These are phyloP conservation scores for Colletotrichum sp. DNA, from an alignment of 2,329 filamentous ascomycete genomes.

Conservation along the genomic window DNA sequence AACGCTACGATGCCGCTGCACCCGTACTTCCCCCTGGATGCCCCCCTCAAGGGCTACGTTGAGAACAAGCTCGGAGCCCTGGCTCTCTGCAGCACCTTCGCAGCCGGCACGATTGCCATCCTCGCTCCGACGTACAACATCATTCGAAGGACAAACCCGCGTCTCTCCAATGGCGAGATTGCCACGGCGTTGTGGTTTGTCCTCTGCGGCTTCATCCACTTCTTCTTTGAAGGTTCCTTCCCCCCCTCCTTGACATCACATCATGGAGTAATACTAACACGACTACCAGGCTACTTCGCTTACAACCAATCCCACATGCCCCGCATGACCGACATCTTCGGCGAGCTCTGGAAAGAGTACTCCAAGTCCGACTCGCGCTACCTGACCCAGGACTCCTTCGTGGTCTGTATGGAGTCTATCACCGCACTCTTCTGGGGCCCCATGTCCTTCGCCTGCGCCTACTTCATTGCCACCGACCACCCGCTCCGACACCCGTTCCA, in stretches of 20 bases:
- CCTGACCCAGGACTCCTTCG: constrained; percentile 55
- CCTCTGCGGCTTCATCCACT: constrained; percentile 63
- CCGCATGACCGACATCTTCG: constrained; percentile 46
- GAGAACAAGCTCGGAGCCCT: constrained; percentile 68
- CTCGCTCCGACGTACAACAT: constrained; percentile 61
- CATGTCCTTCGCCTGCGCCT: constrained; percentile 52
- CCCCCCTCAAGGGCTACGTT: constrained; percentile 66
- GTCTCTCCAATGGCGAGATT: constrained; percentile 58
- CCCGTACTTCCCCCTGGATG: constrained; percentile 74
- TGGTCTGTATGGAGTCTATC: constrained; percentile 61
- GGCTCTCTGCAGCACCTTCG: constrained; percentile 65
- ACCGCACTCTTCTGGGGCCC: constrained; percentile 61
- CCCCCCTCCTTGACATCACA: no score
- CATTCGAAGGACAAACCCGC: constrained; percentile 57
- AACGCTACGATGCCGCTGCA: constrained; percentile 42
- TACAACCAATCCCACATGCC: constrained; percentile 47
- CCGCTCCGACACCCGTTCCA: constrained; percentile 55
- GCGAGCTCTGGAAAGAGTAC: constrained; percentile 65
- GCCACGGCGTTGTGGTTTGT: constrained; percentile 76
- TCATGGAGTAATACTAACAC: background rate
- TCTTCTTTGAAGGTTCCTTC: constrained; percentile 45
- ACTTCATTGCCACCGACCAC: constrained; percentile 46
- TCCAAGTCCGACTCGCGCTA: constrained; percentile 62
- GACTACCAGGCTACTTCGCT: constrained; percentile 51
- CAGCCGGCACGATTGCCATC: constrained; percentile 58